Evolutionary conservation across 176 grass and related monocot species (phyloP).

Genomic region (Themeda triandra): DNA sequence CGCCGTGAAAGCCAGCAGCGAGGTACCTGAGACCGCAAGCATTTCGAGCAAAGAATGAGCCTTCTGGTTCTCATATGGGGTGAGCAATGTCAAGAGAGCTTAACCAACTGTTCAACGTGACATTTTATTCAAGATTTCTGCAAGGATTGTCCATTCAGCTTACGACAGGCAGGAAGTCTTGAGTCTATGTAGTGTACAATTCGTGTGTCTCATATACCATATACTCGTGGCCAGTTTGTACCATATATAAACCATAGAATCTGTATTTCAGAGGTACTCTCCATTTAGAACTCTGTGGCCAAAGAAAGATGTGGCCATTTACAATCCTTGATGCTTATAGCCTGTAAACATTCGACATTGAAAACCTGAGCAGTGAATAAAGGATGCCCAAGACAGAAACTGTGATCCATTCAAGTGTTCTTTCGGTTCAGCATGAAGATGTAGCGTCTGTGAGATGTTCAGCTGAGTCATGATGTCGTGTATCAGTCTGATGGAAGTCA

Average conservation of each 20-base stretch:
- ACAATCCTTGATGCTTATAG: background rate
- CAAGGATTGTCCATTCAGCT: background rate
- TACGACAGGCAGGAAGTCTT: background rate
- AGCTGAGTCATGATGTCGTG: too few relatives aligned
- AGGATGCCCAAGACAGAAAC: background rate
- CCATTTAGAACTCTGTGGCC: background rate
- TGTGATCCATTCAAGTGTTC: background rate
- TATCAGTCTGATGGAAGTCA: too few relatives aligned
- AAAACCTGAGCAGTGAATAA: background rate
- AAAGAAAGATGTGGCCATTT: background rate
- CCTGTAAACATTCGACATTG: background rate
- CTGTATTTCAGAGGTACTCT: background rate
- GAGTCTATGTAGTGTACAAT: background rate
- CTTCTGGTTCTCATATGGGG: background rate
- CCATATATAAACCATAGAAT: background rate
- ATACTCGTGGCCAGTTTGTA: background rate
- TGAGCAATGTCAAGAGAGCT: too few relatives aligned
- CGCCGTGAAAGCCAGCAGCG: conserved; percentile 46
- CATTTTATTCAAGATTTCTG: background rate
- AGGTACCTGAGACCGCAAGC: conserved; percentile 11
- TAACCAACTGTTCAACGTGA: background rate
- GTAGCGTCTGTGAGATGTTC: too few relatives aligned
- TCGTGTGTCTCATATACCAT: background rate
- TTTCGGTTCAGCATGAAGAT: too few relatives aligned
- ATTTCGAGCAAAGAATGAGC: conserved; percentile 24